phyloP scores from a whole-genome alignment of 371 early-diverging fungal species.

The Circinella minor region DNA sequence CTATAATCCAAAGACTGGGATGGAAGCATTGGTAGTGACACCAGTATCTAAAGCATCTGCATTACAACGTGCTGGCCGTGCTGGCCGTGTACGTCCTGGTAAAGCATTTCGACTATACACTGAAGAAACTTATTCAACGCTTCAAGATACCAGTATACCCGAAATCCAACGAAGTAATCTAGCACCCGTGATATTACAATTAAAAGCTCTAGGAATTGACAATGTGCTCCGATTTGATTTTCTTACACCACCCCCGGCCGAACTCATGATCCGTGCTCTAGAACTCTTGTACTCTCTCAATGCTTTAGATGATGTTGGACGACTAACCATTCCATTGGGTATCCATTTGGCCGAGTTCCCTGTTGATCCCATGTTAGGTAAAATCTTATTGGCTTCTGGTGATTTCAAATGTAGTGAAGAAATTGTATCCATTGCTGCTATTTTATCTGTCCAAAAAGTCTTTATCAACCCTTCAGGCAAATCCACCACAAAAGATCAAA shows the following conservation, averaged over 20 bases:
- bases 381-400: constrained; percentile 70
- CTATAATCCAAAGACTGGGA: constrained; percentile 65
- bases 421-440: constrained; percentile 82
- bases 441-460: constrained; percentile 80
- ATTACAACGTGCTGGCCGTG: constrained; percentile 81
- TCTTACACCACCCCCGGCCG: constrained; percentile 71
- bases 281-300: constrained; percentile 75
- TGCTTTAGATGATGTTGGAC: constrained; percentile 76
- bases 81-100: constrained; percentile 76
- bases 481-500: constrained; percentile 46
- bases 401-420: constrained; percentile 78
- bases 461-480: constrained; percentile 61
- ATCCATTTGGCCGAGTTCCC: constrained; percentile 83
- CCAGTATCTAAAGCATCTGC: constrained; percentile 78
- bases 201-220: constrained; percentile 80
- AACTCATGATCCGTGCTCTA: constrained; percentile 69
- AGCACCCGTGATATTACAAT: constrained; percentile 63
- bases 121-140: constrained; percentile 62
- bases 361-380: constrained; percentile 76
- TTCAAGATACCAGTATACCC: constrained; percentile 63
- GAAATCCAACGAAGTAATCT: constrained; percentile 78
- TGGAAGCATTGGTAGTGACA: constrained; percentile 64
- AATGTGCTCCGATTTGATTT: constrained; percentile 82
- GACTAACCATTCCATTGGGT: constrained; percentile 81
- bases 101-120: constrained; percentile 76